Base-by-base conservation (phyloP, 2,329 filamentous ascomycete species). In the Exutisphaerella laricina region DNA sequence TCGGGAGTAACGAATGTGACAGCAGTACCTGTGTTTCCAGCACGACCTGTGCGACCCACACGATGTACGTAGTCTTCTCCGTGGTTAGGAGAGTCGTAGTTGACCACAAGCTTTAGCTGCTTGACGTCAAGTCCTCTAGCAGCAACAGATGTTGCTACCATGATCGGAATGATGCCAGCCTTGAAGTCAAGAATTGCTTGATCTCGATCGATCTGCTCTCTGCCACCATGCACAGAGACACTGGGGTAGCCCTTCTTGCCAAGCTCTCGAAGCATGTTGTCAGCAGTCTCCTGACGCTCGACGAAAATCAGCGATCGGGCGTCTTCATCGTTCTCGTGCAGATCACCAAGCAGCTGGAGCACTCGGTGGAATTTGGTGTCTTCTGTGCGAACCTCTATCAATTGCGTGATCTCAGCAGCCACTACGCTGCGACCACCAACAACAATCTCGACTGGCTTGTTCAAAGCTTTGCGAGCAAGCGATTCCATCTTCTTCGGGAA, bases 31-130 rank as follows among this genome's bases (percentile, higher is more conserved):
- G 81, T 95, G 59, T 96, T 94, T 29, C 92, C 92, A 33, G 92
- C 92, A 61, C 92, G 84, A 8, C 92, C 92, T 5, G 92, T 97
- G 57, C 92, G 86, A 35, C 92, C 92, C 42, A 86, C 88, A 50
- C 92, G 84, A 64, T 96, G 92, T 29, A 97, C 90, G 59, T 97
- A 97, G 61, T 97, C 92, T 67, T 98, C 92, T 49, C 95, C 68
- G 67, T 97, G 89, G 58, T 94, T 94, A 1, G 89, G 90, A 1
- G 84, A 86, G 60, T 96, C 89, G 62, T 88, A 96, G 67, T 97
- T 97, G 68, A 98, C 82, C 6, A 98, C 92, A 22, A 97, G 76
- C 65, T 94, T 96, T 23, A 98, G 74, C 63, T 94, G 88, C 67
- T 96, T 95, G 32, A 98, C 90, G 63, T 98, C 92, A 29, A 98